Evolutionary conservation across 108 stramenopile species (phyloP).

Genomic region (Schizochytrium sp.): DNA sequence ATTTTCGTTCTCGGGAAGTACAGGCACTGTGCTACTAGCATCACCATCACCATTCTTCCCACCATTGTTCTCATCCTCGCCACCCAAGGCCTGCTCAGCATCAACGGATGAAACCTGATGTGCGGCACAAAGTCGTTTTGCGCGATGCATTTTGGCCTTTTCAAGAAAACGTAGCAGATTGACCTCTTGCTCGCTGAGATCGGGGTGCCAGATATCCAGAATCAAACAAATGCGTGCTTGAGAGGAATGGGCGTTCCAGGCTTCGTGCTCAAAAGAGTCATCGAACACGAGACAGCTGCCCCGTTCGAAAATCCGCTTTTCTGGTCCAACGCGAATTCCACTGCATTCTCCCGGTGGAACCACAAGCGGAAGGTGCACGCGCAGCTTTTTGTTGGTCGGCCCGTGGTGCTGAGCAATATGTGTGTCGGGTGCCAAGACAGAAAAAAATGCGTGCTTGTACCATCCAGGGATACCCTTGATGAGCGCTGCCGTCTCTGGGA

Average conservation of each 20-base stretch:
- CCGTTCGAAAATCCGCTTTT: slow-evolving; percentile 8
- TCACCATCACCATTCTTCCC: not conserved
- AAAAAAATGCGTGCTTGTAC: slow-evolving; percentile 48
- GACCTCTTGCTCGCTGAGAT: slow-evolving; percentile 32
- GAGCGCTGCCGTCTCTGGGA: slow-evolving; percentile 27
- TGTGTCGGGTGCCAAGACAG: slow-evolving; percentile 32
- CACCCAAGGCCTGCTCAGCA: not conserved
- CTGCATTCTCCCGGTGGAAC: slow-evolving; percentile 14
- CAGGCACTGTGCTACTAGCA: not conserved
- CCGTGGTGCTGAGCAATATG: slow-evolving; percentile 46
- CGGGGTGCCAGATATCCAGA: slow-evolving; percentile 57
- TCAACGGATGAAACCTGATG: not conserved
- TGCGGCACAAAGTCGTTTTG: slow-evolving; percentile 12
- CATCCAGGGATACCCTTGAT: slow-evolving; percentile 19
- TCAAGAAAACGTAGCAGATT: slow-evolving; percentile 25
- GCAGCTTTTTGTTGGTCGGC: slow-evolving; percentile 54
- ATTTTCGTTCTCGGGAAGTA: not conserved
- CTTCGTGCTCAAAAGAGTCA: slow-evolving; percentile 57
- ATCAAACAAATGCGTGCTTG: slow-evolving; percentile 35
- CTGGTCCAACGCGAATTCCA: slow-evolving; percentile 33
- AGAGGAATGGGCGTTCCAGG: slow-evolving; percentile 30
- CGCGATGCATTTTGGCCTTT: slow-evolving; percentile 12
- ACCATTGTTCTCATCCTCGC: not conserved
- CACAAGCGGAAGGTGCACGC: slow-evolving; percentile 35
- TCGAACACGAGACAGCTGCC: slow-evolving; percentile 42